phyloP scores from a whole-genome alignment of 495 filamentous ascomycete species.

The Astrocystis sublimbata region DNA sequence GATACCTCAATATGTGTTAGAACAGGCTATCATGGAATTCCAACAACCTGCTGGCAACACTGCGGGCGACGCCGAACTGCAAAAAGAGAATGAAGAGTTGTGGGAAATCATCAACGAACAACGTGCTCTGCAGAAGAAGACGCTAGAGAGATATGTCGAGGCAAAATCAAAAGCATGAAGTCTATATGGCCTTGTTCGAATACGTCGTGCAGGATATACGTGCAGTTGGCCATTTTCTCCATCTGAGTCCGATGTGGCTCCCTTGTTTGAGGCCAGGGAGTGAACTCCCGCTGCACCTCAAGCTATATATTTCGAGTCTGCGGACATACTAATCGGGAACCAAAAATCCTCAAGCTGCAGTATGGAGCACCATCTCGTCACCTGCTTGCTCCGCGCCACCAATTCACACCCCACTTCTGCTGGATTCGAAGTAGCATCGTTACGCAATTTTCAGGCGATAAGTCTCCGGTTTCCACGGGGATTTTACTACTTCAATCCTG shows the following conservation, averaged over 20 bases:
- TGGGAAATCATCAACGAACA: constrained; percentile 55
- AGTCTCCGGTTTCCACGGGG: neutral
- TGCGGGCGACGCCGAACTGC: constrained; percentile 43
- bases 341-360: neutral
- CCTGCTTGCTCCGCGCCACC: neutral
- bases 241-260: neutral
- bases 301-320: neutral
- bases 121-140: constrained; percentile 48
- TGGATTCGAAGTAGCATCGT: constrained; percentile 1
- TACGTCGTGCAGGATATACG: neutral
- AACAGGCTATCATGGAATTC: constrained; percentile 42
- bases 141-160: constrained; percentile 46
- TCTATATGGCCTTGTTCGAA: neutral
- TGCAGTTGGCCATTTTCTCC: too few species aligned
- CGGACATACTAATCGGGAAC: neutral
- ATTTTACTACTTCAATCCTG: neutral
- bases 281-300: neutral
- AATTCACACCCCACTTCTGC: neutral
- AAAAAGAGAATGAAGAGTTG: constrained; percentile 52
- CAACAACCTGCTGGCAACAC: constrained; percentile 31
- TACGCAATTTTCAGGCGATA: neutral
- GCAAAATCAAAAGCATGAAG: constrained; percentile 34
- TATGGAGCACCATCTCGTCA: neutral
- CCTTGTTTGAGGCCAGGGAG: neutral
- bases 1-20: constrained; percentile 36